Conservation (phyloP, 768 basidiomycete species). For the Cubamyces sp. region DNA sequence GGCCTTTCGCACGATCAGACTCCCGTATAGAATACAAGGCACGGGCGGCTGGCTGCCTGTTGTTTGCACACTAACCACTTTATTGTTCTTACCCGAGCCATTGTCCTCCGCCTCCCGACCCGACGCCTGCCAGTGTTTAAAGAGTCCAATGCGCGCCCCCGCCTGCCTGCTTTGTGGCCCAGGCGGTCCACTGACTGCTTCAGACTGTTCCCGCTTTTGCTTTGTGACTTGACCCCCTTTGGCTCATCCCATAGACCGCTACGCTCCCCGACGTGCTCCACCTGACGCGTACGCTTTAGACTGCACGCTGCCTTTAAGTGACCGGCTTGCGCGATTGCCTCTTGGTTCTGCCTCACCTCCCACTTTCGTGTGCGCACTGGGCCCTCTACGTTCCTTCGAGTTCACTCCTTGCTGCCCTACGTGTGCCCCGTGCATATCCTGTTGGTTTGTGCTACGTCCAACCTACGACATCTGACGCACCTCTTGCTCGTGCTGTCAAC, state of each 20-base stretch:
- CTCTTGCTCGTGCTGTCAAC: slow-evolving; percentile 1
- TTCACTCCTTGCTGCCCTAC: slow-evolving; percentile 10
- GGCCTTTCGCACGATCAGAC: no score
- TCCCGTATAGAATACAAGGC: slow-evolving; percentile 11
- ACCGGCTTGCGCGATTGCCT: slow-evolving; percentile 8
- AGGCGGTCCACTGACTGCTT: slow-evolving; percentile 30
- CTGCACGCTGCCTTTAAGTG: slow-evolving; percentile 5
- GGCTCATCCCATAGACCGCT: slow-evolving; percentile 11
- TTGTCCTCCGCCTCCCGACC: slow-evolving; percentile 20
- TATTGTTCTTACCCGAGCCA: slow-evolving; percentile 25
- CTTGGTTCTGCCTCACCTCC: background rate
- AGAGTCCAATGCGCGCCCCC: slow-evolving; percentile 8
- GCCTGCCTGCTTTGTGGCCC: slow-evolving; percentile 22
- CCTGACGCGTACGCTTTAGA: background rate
- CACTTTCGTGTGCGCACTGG: background rate
- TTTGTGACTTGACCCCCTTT: background rate
- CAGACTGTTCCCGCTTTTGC: slow-evolving; percentile 16
- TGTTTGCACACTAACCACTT: slow-evolving; percentile 11
- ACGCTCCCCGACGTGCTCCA: slow-evolving; percentile 5
- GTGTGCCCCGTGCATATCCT: background rate
- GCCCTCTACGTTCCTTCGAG: slow-evolving; percentile 7
- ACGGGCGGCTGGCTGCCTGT: slow-evolving; percentile 9
- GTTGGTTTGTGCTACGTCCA: slow-evolving; percentile 10
- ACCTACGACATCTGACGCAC: slow-evolving; percentile 11
- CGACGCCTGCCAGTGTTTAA: slow-evolving; percentile 10